Conservation (phyloP, 257 asterid genomes). For the Fraxinus excelsior region DNA sequence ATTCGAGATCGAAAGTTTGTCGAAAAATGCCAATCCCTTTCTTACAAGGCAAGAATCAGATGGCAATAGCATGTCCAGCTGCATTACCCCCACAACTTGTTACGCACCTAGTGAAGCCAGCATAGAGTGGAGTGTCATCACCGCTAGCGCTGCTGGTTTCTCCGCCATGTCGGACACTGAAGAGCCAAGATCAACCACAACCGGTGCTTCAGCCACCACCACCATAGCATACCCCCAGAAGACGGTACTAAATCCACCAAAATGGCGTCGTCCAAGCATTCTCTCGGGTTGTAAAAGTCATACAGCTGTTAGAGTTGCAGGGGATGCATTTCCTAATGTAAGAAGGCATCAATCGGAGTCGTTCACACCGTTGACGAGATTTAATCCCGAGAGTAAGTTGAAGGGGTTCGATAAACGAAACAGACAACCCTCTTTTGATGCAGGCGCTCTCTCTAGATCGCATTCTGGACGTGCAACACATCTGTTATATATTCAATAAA, state of each 20-base stretch:
- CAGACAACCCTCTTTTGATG: constrained; percentile 38
- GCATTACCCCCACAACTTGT: constrained; percentile 38
- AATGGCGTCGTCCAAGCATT: constrained; percentile 47
- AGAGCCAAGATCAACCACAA: constrained; percentile 26
- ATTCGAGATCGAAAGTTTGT: constrained; percentile 80
- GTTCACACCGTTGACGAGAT: constrained; percentile 41
- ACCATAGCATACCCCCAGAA: constrained; percentile 20
- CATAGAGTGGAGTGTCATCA: constrained; percentile 80
- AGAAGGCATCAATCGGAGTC: constrained; percentile 34
- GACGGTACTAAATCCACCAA: constrained; percentile 27
- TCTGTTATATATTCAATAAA: constrained; percentile 35
- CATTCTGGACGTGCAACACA: constrained; percentile 36
- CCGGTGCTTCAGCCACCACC: constrained; percentile 4
- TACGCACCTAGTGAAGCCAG: constrained; percentile 93
- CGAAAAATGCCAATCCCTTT: constrained; percentile 44
- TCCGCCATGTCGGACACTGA: constrained; percentile 57
- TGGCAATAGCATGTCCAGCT: constrained; percentile 38
- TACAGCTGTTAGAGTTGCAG: constrained; percentile 68
- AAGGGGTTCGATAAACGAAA: constrained; percentile 37
- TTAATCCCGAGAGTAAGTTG: constrained; percentile 43
- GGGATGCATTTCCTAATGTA: constrained; percentile 38
- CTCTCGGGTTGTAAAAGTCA: constrained; percentile 68
- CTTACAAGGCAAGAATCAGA: constrained; percentile 49
- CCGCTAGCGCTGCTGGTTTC: constrained; percentile 82
- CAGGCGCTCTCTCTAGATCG: constrained; percentile 34